Percentiles rank a stretch among this genome's conserved stretches.
These are phyloP conservation scores for Botrytis pseudocinerea DNA, from an alignment of 2,329 filamentous ascomycete species.

Conservation along the genomic window DNA sequence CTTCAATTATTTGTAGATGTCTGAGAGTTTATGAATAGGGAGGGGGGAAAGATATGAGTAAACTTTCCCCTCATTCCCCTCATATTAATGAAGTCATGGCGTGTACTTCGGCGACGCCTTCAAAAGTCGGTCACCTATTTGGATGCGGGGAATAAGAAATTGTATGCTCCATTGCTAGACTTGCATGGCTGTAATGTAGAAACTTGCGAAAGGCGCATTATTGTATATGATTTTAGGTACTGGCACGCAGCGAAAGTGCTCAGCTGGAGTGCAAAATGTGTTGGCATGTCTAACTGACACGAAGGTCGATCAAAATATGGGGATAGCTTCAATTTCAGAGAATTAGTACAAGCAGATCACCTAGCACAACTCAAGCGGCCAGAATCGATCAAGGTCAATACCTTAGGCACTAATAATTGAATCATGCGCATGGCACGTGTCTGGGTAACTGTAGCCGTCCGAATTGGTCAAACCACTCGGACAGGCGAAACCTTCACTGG, in stretches of 20 bases:
- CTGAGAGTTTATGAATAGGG: neutral
- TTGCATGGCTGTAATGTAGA: slow-evolving; percentile 1
- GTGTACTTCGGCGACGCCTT: neutral
- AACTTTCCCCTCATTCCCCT: slow-evolving; percentile 7
- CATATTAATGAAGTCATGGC: neutral
- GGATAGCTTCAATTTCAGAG: neutral
- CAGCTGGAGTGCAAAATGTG: neutral
- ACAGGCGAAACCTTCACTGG: neutral
- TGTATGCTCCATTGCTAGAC: neutral
- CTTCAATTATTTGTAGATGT: neutral
- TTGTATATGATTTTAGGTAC: neutral
- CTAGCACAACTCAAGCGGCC: neutral
- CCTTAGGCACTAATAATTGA: neutral
- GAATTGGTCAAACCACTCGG: neutral
- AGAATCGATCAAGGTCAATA: neutral
- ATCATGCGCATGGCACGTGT: neutral
- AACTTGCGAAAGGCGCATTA: neutral
- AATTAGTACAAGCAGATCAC: neutral
- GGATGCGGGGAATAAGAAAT: neutral
- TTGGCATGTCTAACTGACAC: neutral
- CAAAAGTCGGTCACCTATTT: neutral
- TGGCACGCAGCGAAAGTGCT: too few relatives aligned
- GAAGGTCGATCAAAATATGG: neutral
- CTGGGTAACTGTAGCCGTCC: neutral
- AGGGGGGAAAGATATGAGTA: too few relatives aligned